Evolutionary conservation across 306 rosid genomes (phyloP).

Genomic region (Cucurbita ficifolia): DNA sequence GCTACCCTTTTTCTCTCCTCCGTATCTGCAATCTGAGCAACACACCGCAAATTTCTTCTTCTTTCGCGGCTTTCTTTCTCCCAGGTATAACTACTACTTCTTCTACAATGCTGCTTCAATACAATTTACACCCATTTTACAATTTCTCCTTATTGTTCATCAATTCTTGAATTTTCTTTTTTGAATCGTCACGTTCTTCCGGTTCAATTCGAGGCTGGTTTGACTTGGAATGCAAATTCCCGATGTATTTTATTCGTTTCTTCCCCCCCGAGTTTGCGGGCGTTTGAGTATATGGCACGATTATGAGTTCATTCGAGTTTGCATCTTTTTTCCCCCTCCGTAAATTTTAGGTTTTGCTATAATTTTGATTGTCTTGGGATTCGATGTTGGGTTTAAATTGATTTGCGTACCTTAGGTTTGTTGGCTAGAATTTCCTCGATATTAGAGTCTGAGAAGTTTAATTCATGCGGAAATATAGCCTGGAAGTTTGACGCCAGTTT

Average conservation of each 20-base stretch:
- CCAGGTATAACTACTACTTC: neutral
- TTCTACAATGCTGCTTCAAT: neutral
- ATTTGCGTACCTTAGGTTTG: neutral
- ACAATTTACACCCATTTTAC: neutral
- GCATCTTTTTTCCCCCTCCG: neutral
- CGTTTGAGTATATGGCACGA: neutral
- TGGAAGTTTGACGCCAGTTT: neutral
- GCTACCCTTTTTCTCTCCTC: neutral
- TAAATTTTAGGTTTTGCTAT: neutral
- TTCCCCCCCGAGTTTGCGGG: neutral
- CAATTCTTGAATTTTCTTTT: neutral
- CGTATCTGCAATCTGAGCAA: neutral
- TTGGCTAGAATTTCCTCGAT: neutral
- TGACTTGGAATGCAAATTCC: neutral
- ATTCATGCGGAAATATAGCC: neutral
- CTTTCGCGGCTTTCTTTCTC: neutral
- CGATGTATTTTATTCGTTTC: neutral
- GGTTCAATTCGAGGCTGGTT: too few species aligned
- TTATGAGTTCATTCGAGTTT: neutral
- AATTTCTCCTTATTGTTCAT: neutral
- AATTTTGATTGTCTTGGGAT: neutral
- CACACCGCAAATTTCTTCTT: neutral
- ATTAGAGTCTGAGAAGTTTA: neutral
- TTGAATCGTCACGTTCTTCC: neutral
- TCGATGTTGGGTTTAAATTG: neutral